phyloP scores from a whole-genome alignment of 441 rosid genomes.

The Erysimum cheiri region DNA sequence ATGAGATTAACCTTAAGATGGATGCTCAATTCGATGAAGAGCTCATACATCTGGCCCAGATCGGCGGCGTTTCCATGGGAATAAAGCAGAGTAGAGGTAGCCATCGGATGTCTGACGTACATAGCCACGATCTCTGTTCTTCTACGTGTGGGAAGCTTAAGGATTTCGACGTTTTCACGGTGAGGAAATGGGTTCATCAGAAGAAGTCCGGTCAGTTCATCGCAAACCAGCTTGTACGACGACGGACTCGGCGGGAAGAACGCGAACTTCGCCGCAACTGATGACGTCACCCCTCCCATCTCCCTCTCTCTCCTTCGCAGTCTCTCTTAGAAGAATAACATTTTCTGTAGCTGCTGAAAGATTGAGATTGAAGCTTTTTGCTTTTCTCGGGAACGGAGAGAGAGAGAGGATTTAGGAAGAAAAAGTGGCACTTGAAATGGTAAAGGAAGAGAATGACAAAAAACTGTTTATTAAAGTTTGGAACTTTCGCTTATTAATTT shows the following conservation, averaged over 20 bases:
- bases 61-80: constrained; percentile 99
- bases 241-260: constrained; percentile 98
- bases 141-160: constrained; percentile 75
- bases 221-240: constrained; percentile 74
- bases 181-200: constrained; percentile 85
- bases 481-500: constrained; percentile 20
- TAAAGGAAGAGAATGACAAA: constrained; percentile 29
- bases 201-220: constrained; percentile 74
- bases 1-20: constrained; percentile 90
- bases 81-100: constrained; percentile 85
- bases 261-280: constrained; percentile 97
- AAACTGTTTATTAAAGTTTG: constrained; percentile 37
- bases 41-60: constrained; percentile 99
- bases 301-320: constrained; percentile 24
- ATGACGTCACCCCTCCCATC: constrained; percentile 97
- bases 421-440: constrained; percentile 46
- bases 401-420: constrained; percentile 45
- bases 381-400: constrained; percentile 27
- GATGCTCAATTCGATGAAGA: constrained; percentile 91
- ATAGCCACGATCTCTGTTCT: constrained; percentile 88
- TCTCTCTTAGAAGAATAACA: constrained; percentile 31
- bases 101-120: constrained; percentile 89
- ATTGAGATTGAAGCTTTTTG: constrained; percentile 38
- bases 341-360: constrained; percentile 32
- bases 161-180: constrained; percentile 89